These are phyloP conservation scores for Neurospora tetrasperma DNA, from an alignment of 495 filamentous ascomycete genomes.

Conservation along the genomic window DNA sequence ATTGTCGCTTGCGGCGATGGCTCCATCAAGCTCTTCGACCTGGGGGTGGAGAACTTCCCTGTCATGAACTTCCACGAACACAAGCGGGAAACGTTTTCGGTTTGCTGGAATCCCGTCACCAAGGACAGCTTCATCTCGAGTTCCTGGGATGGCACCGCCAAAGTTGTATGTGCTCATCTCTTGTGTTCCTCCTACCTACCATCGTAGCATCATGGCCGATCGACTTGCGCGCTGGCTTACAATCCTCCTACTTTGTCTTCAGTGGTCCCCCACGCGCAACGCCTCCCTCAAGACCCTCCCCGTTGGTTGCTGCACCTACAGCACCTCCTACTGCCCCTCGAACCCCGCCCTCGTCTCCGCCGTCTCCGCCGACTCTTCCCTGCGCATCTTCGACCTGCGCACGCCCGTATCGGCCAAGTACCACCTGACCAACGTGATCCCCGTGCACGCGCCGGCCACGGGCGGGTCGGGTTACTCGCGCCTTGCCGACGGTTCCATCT, in stretches of 20 bases:
- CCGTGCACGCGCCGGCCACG: slow-evolving; percentile 52
- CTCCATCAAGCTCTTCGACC: slow-evolving; percentile 88
- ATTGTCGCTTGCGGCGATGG: slow-evolving; percentile 82
- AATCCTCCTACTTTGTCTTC: not conserved
- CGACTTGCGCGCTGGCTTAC: not conserved
- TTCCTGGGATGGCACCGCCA: slow-evolving; percentile 91
- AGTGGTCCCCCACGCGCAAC: slow-evolving; percentile 67
- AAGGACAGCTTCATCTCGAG: slow-evolving; percentile 82
- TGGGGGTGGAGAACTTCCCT: slow-evolving; percentile 65
- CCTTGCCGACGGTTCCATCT: slow-evolving; percentile 20
- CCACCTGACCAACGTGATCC: slow-evolving; percentile 66
- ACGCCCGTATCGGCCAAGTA: slow-evolving; percentile 71
- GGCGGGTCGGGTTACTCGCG: slow-evolving; percentile 25
- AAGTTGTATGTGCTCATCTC: slow-evolving; percentile 46
- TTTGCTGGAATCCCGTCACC: slow-evolving; percentile 82
- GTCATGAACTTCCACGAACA: slow-evolving; percentile 86
- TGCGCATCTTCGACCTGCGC: slow-evolving; percentile 83
- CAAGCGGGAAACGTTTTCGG: slow-evolving; percentile 79
- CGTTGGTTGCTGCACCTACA: slow-evolving; percentile 85
- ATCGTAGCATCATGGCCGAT: not conserved
- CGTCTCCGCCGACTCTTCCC: slow-evolving; percentile 73
- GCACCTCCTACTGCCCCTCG: slow-evolving; percentile 69
- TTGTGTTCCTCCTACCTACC: not conserved
- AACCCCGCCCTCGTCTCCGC: slow-evolving; percentile 67
- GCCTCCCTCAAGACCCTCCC: slow-evolving; percentile 74